These are phyloP conservation scores for Amborella trichopoda DNA, from an alignment of 164 flowering plant genomes.

Conservation along the genomic window DNA sequence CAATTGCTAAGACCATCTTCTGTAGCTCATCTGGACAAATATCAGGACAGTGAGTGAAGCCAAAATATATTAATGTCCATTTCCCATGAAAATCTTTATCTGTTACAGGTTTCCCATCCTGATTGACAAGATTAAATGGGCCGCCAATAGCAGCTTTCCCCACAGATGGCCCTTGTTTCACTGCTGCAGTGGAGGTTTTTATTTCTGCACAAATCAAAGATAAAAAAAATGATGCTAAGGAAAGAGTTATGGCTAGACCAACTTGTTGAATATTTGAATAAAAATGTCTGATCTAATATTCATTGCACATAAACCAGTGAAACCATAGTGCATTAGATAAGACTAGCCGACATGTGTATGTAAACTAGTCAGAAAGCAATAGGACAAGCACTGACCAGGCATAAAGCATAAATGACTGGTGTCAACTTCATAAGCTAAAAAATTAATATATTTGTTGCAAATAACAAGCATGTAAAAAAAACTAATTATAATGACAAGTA, in stretches of 20 bases:
- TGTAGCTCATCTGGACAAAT: slow-evolving; percentile 90
- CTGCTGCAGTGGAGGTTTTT: slow-evolving; percentile 39
- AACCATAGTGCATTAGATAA: too few species aligned
- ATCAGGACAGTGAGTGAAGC: slow-evolving; percentile 97
- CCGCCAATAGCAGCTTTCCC: slow-evolving; percentile 95
- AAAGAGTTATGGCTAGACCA: neutral
- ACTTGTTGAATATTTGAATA: too few species aligned
- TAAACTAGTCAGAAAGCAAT: too few species aligned
- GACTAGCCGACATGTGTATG: too few species aligned
- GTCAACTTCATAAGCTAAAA: too few species aligned
- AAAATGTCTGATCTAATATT: too few species aligned
- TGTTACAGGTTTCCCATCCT: slow-evolving; percentile 68
- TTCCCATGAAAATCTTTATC: slow-evolving; percentile 65
- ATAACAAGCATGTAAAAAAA: too few species aligned
- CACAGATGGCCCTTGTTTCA: slow-evolving; percentile 74
- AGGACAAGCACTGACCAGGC: too few species aligned
- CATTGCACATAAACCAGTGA: too few species aligned
- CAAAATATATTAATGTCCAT: slow-evolving; percentile 90
- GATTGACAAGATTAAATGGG: slow-evolving; percentile 75
- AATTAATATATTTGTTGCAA: too few species aligned
- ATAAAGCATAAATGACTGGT: too few species aligned
- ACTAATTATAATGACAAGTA: too few species aligned
- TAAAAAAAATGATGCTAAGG: neutral
- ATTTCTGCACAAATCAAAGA: slow-evolving; percentile 33
- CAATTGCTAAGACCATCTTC: slow-evolving; percentile 81